A percentile compares a stretch with the other conserved stretches of the same genome.
These are phyloP conservation scores for Nakazawaea holstii DNA, from an alignment of 805 yeast species.

Conservation along the genomic window DNA sequence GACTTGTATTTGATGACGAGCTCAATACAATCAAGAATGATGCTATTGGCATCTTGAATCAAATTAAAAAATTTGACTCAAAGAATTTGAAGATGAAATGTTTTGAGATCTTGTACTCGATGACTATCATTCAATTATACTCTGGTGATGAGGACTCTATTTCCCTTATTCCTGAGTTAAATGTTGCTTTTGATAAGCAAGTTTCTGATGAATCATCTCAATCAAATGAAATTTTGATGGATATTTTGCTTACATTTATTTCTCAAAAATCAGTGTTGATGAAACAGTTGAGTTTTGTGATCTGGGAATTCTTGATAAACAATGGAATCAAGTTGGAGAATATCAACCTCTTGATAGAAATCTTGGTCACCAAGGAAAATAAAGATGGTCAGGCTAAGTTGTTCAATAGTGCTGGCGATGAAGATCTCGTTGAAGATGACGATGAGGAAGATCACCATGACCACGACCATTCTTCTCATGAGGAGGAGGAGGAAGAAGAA, in stretches of 20 bases:
- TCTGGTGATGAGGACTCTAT: constrained; percentile 76
- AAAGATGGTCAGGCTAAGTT: constrained; percentile 72
- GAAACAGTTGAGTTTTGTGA: constrained; percentile 47
- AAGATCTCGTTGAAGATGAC: constrained; percentile 27
- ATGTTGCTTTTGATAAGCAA: constrained; percentile 45
- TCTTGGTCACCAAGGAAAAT: constrained; percentile 65
- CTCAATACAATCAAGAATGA: constrained; percentile 41
- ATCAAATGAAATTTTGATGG: constrained; percentile 26
- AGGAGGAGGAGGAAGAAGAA: constrained; percentile 41
- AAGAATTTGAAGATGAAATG: constrained; percentile 31
- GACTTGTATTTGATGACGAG: constrained; percentile 51
- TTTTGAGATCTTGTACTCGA: constrained; percentile 72
- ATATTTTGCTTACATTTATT: constrained; percentile 51
- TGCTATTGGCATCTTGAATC: constrained; percentile 42
- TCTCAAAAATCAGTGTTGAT: constrained; percentile 54
- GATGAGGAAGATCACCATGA: constrained; percentile 30
- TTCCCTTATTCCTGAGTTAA: constrained; percentile 66
- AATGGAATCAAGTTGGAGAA: constrained; percentile 36
- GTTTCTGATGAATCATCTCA: constrained; percentile 33
- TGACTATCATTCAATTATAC: constrained; percentile 72
- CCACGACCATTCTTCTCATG: constrained; percentile 28
- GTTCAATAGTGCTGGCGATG: constrained; percentile 58
- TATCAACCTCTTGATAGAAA: constrained; percentile 45
- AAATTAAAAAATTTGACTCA: constrained; percentile 26
- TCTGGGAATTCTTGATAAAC: constrained; percentile 44